Evolutionary conservation across 129 eudicot genomes (phyloP).

Genomic region (Sambucus nigra): DNA sequence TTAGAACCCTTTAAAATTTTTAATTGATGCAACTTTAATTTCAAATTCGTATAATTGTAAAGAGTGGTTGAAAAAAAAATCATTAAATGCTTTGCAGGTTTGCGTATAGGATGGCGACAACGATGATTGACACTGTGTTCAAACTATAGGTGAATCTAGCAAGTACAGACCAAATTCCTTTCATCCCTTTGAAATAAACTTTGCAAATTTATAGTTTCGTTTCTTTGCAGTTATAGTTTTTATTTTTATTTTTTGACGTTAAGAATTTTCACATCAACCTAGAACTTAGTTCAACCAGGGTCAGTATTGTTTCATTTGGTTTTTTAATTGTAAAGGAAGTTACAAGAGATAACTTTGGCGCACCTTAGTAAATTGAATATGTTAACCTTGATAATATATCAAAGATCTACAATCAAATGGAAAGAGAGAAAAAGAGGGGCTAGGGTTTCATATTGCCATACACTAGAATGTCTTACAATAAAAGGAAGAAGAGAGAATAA

Average conservation of each 20-base stretch:
- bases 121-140: conserved; percentile 94
- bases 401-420: no score
- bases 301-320: background rate
- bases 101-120: conserved; percentile 88
- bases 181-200: background rate
- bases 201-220: background rate
- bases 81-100: conserved; percentile 35
- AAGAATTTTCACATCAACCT: background rate
- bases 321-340: no score
- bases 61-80: background rate
- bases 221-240: background rate
- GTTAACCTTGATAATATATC: no score
- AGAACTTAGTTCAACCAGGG: background rate
- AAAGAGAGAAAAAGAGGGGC: no score
- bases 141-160: conserved; percentile 62
- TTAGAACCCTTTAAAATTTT: no score
- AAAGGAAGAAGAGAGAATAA: no score
- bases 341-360: no score
- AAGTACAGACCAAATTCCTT: conserved; percentile 31
- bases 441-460: no score
- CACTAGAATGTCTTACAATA: no score
- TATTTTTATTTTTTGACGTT: background rate
- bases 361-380: no score
- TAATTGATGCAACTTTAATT: background rate
- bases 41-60: background rate